Evolutionary conservation across 345 rosid genomes (phyloP), one percentile per base, ranked within the genome.

Genomic region (Pistacia vera): DNA sequence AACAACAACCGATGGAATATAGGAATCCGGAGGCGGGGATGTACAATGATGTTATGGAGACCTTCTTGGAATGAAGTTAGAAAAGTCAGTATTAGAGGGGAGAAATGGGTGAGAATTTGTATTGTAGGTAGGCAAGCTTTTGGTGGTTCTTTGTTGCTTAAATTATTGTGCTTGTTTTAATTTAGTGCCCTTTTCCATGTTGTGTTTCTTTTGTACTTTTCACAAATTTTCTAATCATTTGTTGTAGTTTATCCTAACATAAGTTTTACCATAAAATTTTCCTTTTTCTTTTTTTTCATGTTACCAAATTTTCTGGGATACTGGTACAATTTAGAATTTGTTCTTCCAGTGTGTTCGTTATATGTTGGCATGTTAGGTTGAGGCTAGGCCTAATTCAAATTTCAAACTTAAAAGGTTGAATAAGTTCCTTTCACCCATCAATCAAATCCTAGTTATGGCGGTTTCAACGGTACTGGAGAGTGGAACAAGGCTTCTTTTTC

Each of bases 11-110:
- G 0, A 71, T 78, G 63, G 93, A 90, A 85, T 92, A 83, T 25
- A 78, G 87, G 83, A 91, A 85, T 77, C 28, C 89, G 0, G 93
- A 89, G 63, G 44, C 84, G 0, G 94, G 95, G 76, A 81, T 96
- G 87, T 93, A 88, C 75, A 71, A 87, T 1, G 95, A 92, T 64
- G 90, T 82, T 70, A 88, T 92, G 97, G 95, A 90, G 83, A 90
- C 92, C 8, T 93, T 85, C 91, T 75, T 95, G 93, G 94, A 90
- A 60, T 91, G 89, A 91, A 49, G 64, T 73, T 70, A 56, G 69
- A 38, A 44, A 35, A 25, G 54, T 16, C 25, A 12, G 46, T 68
- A 28, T 20, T 52, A 52, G 72, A 65, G 38, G 71, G 20, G 33
- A 68, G 20, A 10, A 48, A 9, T 63, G 58, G 66, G 41, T 44